Conservation (phyloP, 78 protist species). For the Isochrysis galbana region DNA sequence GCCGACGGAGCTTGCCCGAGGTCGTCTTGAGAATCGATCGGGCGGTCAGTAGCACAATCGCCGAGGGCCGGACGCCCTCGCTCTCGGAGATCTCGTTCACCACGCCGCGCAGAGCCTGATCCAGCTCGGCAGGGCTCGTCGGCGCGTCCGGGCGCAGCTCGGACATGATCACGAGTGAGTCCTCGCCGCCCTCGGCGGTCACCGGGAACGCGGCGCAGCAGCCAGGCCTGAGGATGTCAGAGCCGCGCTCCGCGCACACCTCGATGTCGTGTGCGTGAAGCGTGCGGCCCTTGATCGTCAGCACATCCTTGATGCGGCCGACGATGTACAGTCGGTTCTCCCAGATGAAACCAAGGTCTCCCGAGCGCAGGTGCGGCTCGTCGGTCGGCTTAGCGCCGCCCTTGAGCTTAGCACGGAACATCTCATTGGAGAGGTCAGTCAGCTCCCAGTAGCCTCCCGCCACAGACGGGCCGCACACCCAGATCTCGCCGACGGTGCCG, state of each 20-base stretch:
- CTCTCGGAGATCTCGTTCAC: background rate
- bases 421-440: background rate
- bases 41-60: background rate
- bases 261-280: background rate
- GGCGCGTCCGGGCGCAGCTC: background rate
- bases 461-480: background rate
- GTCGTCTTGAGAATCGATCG: background rate
- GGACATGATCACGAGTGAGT: background rate
- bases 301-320: background rate
- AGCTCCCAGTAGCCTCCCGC: background rate
- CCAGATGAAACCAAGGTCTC: background rate
- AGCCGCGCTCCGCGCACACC: background rate
- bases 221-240: background rate
- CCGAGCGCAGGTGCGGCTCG: background rate
- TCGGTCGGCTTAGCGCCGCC: background rate
- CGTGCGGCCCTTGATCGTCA: background rate
- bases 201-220: background rate
- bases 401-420: background rate
- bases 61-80: background rate
- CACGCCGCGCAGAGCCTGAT: background rate
- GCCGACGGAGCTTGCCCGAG: background rate
- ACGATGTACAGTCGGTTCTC: background rate
- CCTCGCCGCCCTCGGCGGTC: background rate
- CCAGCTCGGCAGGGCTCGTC: background rate
- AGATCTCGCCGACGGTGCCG: background rate